Percentiles rank a stretch among this genome's conserved stretches.
phyloP scores from a whole-genome alignment of 2,329 filamentous ascomycete species.

The Leptographium flavum region DNA sequence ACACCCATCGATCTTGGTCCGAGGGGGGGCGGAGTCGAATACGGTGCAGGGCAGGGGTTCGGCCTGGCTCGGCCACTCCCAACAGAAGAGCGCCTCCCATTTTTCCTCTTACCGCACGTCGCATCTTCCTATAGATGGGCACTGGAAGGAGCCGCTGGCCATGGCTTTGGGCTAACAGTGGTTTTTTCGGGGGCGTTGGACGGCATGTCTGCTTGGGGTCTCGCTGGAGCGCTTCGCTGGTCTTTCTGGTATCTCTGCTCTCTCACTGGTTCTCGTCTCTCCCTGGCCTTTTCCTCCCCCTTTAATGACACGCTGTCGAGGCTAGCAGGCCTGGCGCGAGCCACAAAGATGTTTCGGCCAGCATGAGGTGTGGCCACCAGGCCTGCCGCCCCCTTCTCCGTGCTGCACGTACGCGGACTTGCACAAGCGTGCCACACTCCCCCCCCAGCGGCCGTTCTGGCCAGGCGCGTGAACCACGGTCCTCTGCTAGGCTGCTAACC shows the following conservation, averaged over 20 bases:
- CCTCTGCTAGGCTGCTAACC: not conserved
- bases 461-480: too few species aligned
- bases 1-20: not conserved
- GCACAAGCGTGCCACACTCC: too few species aligned
- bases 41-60: not conserved
- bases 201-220: too few species aligned
- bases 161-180: conserved; percentile 5
- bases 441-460: too few species aligned
- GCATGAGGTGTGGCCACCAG: conserved; percentile 24
- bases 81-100: not conserved
- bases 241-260: too few species aligned
- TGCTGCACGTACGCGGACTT: too few species aligned
- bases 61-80: not conserved
- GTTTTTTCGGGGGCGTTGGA: not conserved
- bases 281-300: too few species aligned
- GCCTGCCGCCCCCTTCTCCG: conserved; percentile 7
- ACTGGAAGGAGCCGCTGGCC: not conserved
- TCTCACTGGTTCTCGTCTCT: not conserved
- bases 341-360: conserved; percentile 21
- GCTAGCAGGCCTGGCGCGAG: not conserved
- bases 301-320: not conserved
- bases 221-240: too few species aligned
- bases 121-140: not conserved
- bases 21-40: not conserved
- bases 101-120: not conserved